phyloP scores from a whole-genome alignment of 345 rosid species.

The Salix suchowensis region DNA sequence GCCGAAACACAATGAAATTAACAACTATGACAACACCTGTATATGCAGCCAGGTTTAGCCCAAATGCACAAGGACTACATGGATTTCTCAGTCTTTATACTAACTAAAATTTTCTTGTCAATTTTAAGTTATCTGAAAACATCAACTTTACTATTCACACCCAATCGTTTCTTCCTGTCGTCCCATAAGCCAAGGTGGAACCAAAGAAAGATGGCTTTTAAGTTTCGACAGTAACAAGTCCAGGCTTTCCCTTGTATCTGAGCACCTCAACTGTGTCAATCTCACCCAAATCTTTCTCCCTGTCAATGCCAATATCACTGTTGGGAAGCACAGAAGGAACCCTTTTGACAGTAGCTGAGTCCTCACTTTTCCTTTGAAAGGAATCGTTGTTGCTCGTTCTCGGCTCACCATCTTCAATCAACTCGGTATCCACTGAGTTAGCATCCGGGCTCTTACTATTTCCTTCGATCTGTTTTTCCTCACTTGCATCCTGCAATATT shows the following conservation, averaged over 20 bases:
- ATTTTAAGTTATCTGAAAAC: neutral
- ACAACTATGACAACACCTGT: too few species aligned
- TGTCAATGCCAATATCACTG: constrained; percentile 43
- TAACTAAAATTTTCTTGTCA: too few species aligned
- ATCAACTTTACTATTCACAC: neutral
- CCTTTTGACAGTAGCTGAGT: constrained; percentile 30
- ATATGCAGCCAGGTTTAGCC: too few species aligned
- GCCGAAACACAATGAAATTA: too few species aligned
- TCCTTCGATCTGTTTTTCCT: constrained; percentile 23
- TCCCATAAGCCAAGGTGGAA: neutral
- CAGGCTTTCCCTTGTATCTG: constrained; percentile 8
- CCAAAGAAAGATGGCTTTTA: neutral
- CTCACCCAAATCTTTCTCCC: constrained; percentile 52
- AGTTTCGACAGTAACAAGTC: neutral
- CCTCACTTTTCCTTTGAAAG: constrained; percentile 39
- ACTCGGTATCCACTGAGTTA: constrained; percentile 29
- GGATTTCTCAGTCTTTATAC: too few species aligned
- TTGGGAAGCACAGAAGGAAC: constrained; percentile 40
- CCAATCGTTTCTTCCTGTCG: neutral
- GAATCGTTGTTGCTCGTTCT: constrained; percentile 47
- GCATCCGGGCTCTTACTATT: constrained; percentile 49
- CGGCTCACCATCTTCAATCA: constrained; percentile 42
- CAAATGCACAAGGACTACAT: too few species aligned
- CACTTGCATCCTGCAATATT: constrained; percentile 30
- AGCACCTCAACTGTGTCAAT: constrained; percentile 48